These are phyloP conservation scores for Aspergillus olivimuriae DNA, from an alignment of 495 filamentous ascomycete species.

Conservation along the genomic window DNA sequence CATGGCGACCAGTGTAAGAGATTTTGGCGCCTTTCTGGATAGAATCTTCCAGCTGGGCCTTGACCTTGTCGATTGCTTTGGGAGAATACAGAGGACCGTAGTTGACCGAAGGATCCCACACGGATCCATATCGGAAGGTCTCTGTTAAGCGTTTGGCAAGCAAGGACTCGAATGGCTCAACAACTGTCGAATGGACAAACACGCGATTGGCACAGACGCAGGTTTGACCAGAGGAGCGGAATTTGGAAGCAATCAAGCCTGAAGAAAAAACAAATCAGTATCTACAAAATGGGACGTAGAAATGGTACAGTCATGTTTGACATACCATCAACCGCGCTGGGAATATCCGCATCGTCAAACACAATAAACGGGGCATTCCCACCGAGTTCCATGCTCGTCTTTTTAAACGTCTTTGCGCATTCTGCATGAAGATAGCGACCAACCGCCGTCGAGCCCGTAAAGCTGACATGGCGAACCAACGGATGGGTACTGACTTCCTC, in stretches of 20 bases:
- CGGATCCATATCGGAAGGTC: constrained; percentile 5
- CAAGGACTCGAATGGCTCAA: not conserved
- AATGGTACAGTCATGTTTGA: too few relatives aligned
- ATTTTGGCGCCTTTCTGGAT: constrained; percentile 9
- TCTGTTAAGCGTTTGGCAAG: not conserved
- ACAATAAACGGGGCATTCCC: constrained; percentile 5
- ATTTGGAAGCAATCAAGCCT: constrained; percentile 8
- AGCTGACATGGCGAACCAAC: constrained; percentile 38
- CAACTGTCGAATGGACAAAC: not conserved
- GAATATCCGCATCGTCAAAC: constrained; percentile 3
- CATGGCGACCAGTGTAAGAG: constrained; percentile 12
- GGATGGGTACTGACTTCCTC: constrained; percentile 7
- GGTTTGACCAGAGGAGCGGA: constrained; percentile 9
- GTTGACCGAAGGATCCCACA: not conserved
- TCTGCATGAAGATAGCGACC: constrained; percentile 29
- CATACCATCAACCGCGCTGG: constrained; percentile 10
- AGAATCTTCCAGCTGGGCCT: constrained; percentile 14
- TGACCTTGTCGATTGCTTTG: constrained; percentile 10
- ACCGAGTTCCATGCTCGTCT: constrained; percentile 14
- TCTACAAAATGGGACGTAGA: not conserved
- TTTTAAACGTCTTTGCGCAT: constrained; percentile 16
- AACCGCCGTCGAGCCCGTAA: constrained; percentile 15
- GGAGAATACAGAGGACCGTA: constrained; percentile 4
- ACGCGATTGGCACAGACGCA: constrained; percentile 11
- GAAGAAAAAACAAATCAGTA: not conserved